Evolutionary conservation across 75 land plant species (phyloP).

Genomic region (Picea glauca): DNA sequence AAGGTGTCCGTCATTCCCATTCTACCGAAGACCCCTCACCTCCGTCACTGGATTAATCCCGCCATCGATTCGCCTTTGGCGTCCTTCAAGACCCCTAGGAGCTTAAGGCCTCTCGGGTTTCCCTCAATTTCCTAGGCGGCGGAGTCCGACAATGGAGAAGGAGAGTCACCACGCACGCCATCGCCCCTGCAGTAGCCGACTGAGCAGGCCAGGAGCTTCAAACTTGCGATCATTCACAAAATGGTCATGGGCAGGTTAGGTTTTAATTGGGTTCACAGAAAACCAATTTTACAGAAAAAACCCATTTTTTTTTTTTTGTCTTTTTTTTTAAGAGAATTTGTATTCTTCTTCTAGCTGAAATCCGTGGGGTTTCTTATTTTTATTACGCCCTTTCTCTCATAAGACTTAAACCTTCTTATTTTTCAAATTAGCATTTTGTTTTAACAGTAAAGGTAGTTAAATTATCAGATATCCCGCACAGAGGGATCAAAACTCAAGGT

Average conservation of each 20-base stretch:
- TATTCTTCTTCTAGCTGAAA: too few species aligned
- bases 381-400: too few species aligned
- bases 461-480: too few species aligned
- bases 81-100: conserved; percentile 27
- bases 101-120: conserved; percentile 4
- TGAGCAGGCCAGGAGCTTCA: not conserved
- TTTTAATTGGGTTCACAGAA: not conserved
- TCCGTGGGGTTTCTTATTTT: too few species aligned
- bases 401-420: too few species aligned
- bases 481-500: too few species aligned
- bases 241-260: conserved; percentile 32
- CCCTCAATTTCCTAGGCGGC: not conserved
- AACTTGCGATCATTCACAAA: conserved; percentile 17
- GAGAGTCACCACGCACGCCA: conserved; percentile 27
- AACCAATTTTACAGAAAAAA: too few species aligned
- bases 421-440: too few species aligned
- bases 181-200: conserved; percentile 26
- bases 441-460: too few species aligned
- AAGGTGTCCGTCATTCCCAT: conserved; percentile 23
- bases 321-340: too few species aligned
- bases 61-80: conserved; percentile 27
- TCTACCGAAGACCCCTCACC: conserved; percentile 26
- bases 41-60: conserved; percentile 33
- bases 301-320: too few species aligned
- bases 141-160: not conserved